Conservation (phyloP, 257 asterid species). For the Solanum pimpinellifolium region DNA sequence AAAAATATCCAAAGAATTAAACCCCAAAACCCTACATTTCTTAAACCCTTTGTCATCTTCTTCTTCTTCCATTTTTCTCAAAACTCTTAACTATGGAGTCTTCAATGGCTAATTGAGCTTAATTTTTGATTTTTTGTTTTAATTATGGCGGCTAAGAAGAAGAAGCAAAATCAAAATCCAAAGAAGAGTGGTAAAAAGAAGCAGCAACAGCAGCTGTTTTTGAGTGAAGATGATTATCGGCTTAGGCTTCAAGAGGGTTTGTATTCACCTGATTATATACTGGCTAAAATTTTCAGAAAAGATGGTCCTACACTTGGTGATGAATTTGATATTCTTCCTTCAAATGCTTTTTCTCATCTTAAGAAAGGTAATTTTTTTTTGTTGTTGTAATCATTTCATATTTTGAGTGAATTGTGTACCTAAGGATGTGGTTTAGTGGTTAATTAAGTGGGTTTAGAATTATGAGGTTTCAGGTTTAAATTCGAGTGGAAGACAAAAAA, state of each 20-base stretch:
- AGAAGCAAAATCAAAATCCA: slow-evolving; percentile 4
- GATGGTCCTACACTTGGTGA: slow-evolving; percentile 86
- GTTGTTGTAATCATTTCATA: not conserved
- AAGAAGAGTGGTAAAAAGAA: slow-evolving; percentile 9
- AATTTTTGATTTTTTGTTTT: not conserved
- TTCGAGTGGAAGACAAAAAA: not conserved
- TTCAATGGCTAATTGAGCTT: slow-evolving; percentile 20
- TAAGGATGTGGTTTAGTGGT: not conserved
- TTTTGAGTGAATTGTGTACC: not conserved
- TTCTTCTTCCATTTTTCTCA: slow-evolving; percentile 14
- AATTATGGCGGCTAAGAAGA: slow-evolving; percentile 33
- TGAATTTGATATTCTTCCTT: slow-evolving; percentile 61
- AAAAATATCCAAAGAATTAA: not conserved
- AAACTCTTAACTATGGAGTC: not conserved
- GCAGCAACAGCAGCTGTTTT: slow-evolving; percentile 28
- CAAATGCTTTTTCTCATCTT: slow-evolving; percentile 32
- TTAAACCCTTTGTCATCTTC: slow-evolving; percentile 33
- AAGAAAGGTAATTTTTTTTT: not conserved
- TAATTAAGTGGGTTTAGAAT: not conserved
- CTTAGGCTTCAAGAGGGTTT: slow-evolving; percentile 63
- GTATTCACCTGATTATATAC: slow-evolving; percentile 54
- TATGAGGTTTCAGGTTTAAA: not conserved
- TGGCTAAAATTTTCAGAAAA: slow-evolving; percentile 58
- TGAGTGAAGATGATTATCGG: slow-evolving; percentile 49
- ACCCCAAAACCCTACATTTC: slow-evolving; percentile 65